Evolutionary conservation across 2,329 filamentous ascomycete species (phyloP).

Genomic region (Chaetomiaceae sp.): DNA sequence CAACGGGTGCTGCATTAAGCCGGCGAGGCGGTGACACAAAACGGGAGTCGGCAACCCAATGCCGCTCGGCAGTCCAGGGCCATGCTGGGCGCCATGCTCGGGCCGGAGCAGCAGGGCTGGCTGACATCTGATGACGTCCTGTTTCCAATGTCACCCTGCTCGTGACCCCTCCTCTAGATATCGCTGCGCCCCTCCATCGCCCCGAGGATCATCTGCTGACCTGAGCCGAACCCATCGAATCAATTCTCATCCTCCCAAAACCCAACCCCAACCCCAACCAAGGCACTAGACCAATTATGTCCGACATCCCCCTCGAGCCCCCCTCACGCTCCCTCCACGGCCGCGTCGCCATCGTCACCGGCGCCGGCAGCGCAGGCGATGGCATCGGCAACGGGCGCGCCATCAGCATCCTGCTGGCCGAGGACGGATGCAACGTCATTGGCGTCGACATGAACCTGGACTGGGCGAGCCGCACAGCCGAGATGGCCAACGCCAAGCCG

Average conservation of each 20-base stretch:
- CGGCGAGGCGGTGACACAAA: no score
- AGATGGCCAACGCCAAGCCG: slow-evolving; percentile 8
- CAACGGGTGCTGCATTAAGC: no score
- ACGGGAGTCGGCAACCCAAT: no score
- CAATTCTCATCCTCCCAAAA: background rate
- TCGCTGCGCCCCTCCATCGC: background rate
- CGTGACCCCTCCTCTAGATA: background rate
- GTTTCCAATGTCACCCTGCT: no score
- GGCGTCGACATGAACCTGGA: slow-evolving; percentile 23
- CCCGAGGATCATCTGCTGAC: background rate
- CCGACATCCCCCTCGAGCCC: background rate
- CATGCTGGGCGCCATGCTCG: no score
- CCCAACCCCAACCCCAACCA: background rate
- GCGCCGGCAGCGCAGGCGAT: slow-evolving; percentile 21
- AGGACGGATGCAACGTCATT: slow-evolving; percentile 24
- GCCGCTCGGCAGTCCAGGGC: no score
- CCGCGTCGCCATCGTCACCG: slow-evolving; percentile 23
- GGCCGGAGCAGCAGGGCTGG: no score
- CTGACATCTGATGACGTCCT: no score
- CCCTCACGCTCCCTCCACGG: background rate
- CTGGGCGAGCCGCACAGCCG: slow-evolving; percentile 20
- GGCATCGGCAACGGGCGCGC: slow-evolving; percentile 27
- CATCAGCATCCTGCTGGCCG: slow-evolving; percentile 26
- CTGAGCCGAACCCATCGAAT: no score
- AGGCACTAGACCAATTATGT: no score